A percentile compares a stretch with the other conserved stretches of the same genome.
phyloP scores from a whole-genome alignment of 2,329 filamentous ascomycete genomes.

The Fusarium sp. region DNA sequence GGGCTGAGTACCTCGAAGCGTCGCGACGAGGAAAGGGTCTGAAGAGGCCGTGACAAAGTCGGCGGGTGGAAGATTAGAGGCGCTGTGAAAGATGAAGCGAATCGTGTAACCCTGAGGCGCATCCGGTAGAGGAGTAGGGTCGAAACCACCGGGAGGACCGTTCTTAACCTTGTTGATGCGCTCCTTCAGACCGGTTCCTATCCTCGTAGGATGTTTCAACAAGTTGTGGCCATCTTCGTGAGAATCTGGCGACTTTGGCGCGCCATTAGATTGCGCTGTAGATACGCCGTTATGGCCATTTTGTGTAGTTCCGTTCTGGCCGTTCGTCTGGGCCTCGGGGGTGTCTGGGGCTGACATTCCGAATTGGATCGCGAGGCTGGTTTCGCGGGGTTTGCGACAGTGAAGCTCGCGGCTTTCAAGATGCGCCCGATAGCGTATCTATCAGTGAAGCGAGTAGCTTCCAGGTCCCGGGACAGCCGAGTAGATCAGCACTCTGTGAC shows the following conservation, averaged over 20 bases:
- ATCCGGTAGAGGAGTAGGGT: constrained; percentile 80
- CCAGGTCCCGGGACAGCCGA: constrained; percentile 13
- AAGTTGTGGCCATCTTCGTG: constrained; percentile 26
- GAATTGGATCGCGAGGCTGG: constrained; percentile 9
- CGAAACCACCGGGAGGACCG: constrained; percentile 80
- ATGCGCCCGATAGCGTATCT: constrained; percentile 17
- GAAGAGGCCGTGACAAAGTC: constrained; percentile 83
- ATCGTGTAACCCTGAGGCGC: constrained; percentile 85
- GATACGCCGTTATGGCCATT: constrained; percentile 14
- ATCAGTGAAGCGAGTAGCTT: background rate
- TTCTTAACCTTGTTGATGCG: constrained; percentile 44
- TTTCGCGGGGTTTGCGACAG: constrained; percentile 2
- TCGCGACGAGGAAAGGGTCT: constrained; percentile 85
- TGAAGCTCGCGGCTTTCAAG: constrained; percentile 5
- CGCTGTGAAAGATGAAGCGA: constrained; percentile 85
- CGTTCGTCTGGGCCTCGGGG: constrained; percentile 26
- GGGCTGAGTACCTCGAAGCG: constrained; percentile 77
- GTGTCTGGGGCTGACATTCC: constrained; percentile 34
- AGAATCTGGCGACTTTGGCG: constrained; percentile 2
- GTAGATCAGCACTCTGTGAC: background rate
- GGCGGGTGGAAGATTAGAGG: constrained; percentile 83
- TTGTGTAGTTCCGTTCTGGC: constrained; percentile 12
- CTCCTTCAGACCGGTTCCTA: constrained; percentile 41
- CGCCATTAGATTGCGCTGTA: constrained; percentile 12
- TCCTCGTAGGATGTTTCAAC: constrained; percentile 17